Conservation (phyloP, 371 early-diverging fungal genomes). For the Mortierella sp. region DNA sequence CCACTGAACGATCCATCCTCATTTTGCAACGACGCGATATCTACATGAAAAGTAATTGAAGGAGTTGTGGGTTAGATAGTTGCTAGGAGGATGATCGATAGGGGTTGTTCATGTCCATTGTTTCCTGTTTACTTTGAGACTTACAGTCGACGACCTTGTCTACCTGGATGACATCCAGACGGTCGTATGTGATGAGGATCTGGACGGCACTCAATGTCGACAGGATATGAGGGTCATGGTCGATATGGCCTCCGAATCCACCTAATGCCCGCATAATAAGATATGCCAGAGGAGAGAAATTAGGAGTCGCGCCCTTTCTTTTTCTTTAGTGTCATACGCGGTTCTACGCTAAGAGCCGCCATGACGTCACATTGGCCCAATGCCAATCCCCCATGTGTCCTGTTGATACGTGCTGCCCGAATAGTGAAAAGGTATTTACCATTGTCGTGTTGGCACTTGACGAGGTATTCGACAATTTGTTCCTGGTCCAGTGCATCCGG, state of each 20-base stretch:
- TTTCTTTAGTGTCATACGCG: conserved; percentile 1
- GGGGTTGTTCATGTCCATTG: background rate
- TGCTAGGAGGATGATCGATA: background rate
- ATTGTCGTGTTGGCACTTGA: conserved; percentile 83
- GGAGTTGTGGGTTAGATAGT: background rate
- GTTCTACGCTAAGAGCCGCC: background rate
- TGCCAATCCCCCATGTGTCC: background rate
- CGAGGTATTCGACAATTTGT: conserved; percentile 82
- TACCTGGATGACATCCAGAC: conserved; percentile 79
- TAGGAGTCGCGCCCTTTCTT: background rate
- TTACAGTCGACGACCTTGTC: conserved; percentile 81
- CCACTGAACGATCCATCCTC: conserved; percentile 90
- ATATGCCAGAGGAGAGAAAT: background rate
- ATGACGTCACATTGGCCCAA: conserved; percentile 30
- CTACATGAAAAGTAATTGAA: conserved; percentile 13
- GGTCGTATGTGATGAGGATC: conserved; percentile 87
- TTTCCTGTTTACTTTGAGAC: conserved; percentile 6
- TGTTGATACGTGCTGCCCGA: too few relatives aligned
- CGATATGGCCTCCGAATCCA: conserved; percentile 92
- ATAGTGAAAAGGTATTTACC: conserved; percentile 51
- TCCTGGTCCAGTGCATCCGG: conserved; percentile 80
- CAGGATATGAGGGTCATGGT: conserved; percentile 94
- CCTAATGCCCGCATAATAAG: conserved; percentile 62
- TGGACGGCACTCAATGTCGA: conserved; percentile 97
- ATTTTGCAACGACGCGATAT: conserved; percentile 50